Conservation (phyloP, 768 basidiomycete species). For the Collybia sp. region DNA sequence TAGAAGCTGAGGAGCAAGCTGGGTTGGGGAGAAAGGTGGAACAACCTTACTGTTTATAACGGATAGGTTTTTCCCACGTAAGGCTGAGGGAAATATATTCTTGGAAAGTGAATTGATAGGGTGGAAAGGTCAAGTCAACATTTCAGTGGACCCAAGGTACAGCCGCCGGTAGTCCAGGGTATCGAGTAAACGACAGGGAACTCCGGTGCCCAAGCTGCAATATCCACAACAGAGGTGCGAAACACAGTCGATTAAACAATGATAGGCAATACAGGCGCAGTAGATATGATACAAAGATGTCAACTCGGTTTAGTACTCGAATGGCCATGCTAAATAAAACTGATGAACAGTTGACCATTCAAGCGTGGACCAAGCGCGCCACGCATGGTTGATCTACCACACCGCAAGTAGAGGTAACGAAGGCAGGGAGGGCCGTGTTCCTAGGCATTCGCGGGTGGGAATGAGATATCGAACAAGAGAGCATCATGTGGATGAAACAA, state of each 20-base stretch:
- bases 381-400: conserved; percentile 53
- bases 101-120: too few relatives aligned
- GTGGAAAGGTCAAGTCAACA: too few relatives aligned
- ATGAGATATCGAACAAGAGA: conserved; percentile 10
- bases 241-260: too few relatives aligned
- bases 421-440: conserved; percentile 68
- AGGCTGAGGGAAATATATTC: conserved; percentile 2
- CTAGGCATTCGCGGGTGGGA: conserved; percentile 73
- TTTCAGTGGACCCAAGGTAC: too few relatives aligned
- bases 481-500: conserved; percentile 5
- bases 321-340: conserved; percentile 42
- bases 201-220: too few relatives aligned
- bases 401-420: conserved; percentile 74
- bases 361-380: conserved; percentile 69
- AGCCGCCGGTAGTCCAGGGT: too few relatives aligned
- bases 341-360: conserved; percentile 48
- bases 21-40: conserved; percentile 5
- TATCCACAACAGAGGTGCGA: too few relatives aligned
- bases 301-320: conserved; percentile 75
- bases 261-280: not conserved
- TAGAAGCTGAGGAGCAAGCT: conserved; percentile 17
- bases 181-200: too few relatives aligned
- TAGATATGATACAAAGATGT: conserved; percentile 24
- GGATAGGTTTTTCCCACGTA: conserved; percentile 26
- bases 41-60: conserved; percentile 14